Conservation (phyloP, 257 asterid species). For the Solanum neorickii region DNA sequence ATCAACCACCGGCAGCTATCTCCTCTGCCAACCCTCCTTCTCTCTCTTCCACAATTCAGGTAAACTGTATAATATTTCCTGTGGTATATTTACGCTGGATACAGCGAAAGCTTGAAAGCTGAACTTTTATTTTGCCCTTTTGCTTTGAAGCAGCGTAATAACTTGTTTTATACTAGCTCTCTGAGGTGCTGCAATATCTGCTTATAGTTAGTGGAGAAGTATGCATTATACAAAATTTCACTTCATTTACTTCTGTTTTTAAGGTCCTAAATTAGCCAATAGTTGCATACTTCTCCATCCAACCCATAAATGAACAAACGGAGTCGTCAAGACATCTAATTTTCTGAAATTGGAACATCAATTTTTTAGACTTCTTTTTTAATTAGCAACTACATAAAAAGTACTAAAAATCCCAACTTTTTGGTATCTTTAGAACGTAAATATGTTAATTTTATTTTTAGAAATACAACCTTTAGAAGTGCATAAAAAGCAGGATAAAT, state of each 20-base stretch:
- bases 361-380: background rate
- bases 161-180: background rate
- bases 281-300: background rate
- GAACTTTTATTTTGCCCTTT: background rate
- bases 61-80: background rate
- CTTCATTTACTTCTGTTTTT: background rate
- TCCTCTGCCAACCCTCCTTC: constrained; percentile 33
- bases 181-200: background rate
- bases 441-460: background rate
- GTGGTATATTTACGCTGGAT: background rate
- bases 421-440: background rate
- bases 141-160: background rate
- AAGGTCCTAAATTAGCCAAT: background rate
- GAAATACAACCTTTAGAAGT: background rate
- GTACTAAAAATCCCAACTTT: background rate
- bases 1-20: constrained; percentile 16
- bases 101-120: background rate
- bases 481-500: background rate
- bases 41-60: constrained; percentile 60
- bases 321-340: background rate
- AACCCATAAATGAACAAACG: background rate
- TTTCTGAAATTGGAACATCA: background rate
- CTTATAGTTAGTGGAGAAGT: background rate
- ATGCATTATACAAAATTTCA: background rate
- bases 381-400: background rate